Conservation (phyloP, 768 basidiomycete species). For the Kondoa subrosea region DNA sequence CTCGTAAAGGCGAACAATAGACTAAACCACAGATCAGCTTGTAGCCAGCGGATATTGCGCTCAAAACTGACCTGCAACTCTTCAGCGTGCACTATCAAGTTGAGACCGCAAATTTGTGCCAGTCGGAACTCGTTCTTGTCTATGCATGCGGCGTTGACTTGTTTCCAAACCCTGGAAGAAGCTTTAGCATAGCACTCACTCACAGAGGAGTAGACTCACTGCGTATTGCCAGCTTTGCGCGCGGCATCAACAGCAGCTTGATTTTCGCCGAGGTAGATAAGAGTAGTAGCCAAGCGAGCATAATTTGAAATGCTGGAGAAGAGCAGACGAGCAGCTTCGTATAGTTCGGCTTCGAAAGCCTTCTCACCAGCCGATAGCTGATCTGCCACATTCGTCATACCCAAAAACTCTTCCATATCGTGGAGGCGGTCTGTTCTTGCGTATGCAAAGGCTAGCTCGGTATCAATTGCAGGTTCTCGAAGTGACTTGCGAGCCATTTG, state of each 20-base stretch:
- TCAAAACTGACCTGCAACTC: constrained; percentile 20
- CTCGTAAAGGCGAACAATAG: constrained; percentile 65
- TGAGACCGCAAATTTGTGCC: constrained; percentile 96
- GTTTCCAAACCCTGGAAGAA: constrained; percentile 84
- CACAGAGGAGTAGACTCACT: constrained; percentile 40
- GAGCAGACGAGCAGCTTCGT: constrained; percentile 86
- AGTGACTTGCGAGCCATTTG: constrained; percentile 98
- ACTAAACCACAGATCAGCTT: constrained; percentile 32
- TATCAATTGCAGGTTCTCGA: constrained; percentile 93
- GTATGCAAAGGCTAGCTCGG: constrained; percentile 92
- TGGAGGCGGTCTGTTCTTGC: constrained; percentile 77
- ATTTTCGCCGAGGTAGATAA: constrained; percentile 95
- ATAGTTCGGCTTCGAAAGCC: constrained; percentile 94
- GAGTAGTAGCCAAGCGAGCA: constrained; percentile 91
- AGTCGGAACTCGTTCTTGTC: constrained; percentile 94
- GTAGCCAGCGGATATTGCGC: constrained; percentile 28
- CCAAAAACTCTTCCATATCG: constrained; percentile 98
- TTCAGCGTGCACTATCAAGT: constrained; percentile 81
- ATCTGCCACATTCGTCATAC: constrained; percentile 97
- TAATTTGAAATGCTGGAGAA: constrained; percentile 97
- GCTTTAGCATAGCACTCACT: constrained; percentile 8
- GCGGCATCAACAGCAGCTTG: constrained; percentile 97
- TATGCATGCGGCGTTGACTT: constrained; percentile 94
- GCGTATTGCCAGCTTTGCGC: constrained; percentile 96
- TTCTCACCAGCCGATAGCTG: constrained; percentile 94